A percentile compares a stretch with the other conserved stretches of the same genome.
phyloP scores from a whole-genome alignment of 106 monocot species.

The Narthecium ossifragum region DNA sequence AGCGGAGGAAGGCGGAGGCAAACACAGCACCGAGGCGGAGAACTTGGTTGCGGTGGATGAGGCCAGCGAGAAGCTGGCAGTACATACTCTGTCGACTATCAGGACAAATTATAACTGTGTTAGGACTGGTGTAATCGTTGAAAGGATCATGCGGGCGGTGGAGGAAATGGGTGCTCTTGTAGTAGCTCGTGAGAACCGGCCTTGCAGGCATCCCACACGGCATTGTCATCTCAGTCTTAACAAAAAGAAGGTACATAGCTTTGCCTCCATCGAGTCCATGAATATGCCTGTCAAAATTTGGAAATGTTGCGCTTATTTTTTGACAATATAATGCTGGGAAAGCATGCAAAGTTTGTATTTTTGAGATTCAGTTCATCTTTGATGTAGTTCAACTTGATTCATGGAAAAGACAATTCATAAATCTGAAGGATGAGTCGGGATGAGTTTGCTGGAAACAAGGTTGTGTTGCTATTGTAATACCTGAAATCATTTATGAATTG shows the following conservation, averaged over 20 bases:
- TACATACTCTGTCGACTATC: constrained; percentile 54
- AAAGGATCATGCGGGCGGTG: constrained; percentile 19
- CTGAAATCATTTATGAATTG: too few species aligned
- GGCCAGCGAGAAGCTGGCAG: constrained; percentile 45
- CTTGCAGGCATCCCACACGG: constrained; percentile 26
- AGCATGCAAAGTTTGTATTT: too few species aligned
- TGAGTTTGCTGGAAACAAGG: too few species aligned
- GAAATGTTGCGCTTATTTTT: too few species aligned
- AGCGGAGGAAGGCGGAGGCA: constrained; percentile 47
- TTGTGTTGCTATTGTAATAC: too few species aligned
- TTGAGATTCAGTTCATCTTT: too few species aligned
- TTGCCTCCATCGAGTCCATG: too few species aligned
- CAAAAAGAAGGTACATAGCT: constrained; percentile 48
- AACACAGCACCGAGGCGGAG: constrained; percentile 52
- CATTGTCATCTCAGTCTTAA: constrained; percentile 35
- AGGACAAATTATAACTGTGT: constrained; percentile 36
- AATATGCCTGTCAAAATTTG: not conserved
- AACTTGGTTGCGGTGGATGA: constrained; percentile 30
- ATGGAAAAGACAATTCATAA: too few species aligned
- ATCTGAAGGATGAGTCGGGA: too few species aligned
- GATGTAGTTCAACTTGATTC: too few species aligned
- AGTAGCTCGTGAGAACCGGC: constrained; percentile 59
- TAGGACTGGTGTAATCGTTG: constrained; percentile 48
- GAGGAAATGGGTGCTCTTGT: constrained; percentile 51
- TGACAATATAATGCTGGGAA: too few species aligned